Evolutionary conservation across 768 basidiomycete genomes (phyloP).

Genomic region (Rhizopogon vinicolor): DNA sequence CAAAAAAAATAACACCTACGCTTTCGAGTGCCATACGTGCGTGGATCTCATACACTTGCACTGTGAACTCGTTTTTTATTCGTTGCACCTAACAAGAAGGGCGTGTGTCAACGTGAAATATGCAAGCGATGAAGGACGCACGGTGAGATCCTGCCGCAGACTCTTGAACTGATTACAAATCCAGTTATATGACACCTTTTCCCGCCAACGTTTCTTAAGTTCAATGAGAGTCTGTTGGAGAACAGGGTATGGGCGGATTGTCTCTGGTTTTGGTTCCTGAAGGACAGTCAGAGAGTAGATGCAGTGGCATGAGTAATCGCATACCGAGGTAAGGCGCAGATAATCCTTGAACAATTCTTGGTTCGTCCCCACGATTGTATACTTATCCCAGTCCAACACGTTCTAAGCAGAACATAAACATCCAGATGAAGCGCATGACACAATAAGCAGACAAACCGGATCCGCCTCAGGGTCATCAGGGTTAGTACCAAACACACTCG

Average conservation of each 20-base stretch:
- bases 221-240: slow-evolving; percentile 82
- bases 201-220: slow-evolving; percentile 85
- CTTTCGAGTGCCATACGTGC: slow-evolving; percentile 94
- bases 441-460: slow-evolving; percentile 43
- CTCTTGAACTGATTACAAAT: slow-evolving; percentile 99
- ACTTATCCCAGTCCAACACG: slow-evolving; percentile 93
- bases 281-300: slow-evolving; percentile 1
- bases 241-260: slow-evolving; percentile 84
- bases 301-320: slow-evolving; percentile 12
- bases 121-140: slow-evolving; percentile 39
- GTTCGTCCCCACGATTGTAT: slow-evolving; percentile 92
- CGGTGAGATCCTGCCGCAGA: slow-evolving; percentile 94
- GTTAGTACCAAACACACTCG: slow-evolving; percentile 42
- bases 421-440: not conserved
- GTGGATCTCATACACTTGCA: slow-evolving; percentile 96
- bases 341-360: slow-evolving; percentile 94
- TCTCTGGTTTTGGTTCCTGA: slow-evolving; percentile 94
- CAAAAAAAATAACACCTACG: slow-evolving; percentile 38
- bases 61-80: slow-evolving; percentile 97
- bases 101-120: slow-evolving; percentile 6
- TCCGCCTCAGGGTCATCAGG: slow-evolving; percentile 70
- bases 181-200: slow-evolving; percentile 75
- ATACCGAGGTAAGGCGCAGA: slow-evolving; percentile 84
- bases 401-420: slow-evolving; percentile 50
- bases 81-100: slow-evolving; percentile 75